These are phyloP conservation scores for Claviceps spartinae DNA, from an alignment of 2,329 filamentous ascomycete genomes.

Conservation along the genomic window DNA sequence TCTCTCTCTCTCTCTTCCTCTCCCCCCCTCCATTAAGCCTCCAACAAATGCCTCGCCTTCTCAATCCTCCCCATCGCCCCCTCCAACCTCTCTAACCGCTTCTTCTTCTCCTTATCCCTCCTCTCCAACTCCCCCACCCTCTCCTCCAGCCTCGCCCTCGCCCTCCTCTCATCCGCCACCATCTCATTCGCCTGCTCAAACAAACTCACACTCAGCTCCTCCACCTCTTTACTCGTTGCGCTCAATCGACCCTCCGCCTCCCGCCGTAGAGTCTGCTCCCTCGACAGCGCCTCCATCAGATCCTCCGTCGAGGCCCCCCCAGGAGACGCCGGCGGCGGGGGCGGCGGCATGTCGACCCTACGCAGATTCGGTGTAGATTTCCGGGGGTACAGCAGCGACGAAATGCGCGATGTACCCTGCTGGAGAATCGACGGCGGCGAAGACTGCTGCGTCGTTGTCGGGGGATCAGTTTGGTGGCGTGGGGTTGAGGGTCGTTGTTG, in stretches of 20 bases:
- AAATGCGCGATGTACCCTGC: slow-evolving; percentile 29
- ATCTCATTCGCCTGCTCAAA: slow-evolving; percentile 82
- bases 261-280: slow-evolving; percentile 52
- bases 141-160: slow-evolving; percentile 57
- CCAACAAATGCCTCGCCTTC: slow-evolving; percentile 49
- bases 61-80: slow-evolving; percentile 58
- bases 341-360: not conserved
- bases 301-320: slow-evolving; percentile 26
- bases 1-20: too few relatives aligned
- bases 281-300: slow-evolving; percentile 48
- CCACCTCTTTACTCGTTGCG: slow-evolving; percentile 58
- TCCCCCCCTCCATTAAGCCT: slow-evolving; percentile 7
- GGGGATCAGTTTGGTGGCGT: not conserved
- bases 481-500: not conserved
- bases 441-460: not conserved
- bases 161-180: slow-evolving; percentile 64
- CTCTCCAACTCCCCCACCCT: slow-evolving; percentile 54
- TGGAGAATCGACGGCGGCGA: slow-evolving; percentile 30
- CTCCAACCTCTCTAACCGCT: slow-evolving; percentile 57
- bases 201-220: slow-evolving; percentile 61
- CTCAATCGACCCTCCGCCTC: slow-evolving; percentile 56
- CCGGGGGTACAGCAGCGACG: slow-evolving; percentile 30
- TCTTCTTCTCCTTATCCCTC: slow-evolving; percentile 56
- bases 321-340: not conserved
- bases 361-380: slow-evolving; percentile 22